Percentiles rank a stretch among this genome's conserved stretches.
phyloP scores from a whole-genome alignment of 495 filamentous ascomycete species.

The Polyplosphaeria fusca region DNA sequence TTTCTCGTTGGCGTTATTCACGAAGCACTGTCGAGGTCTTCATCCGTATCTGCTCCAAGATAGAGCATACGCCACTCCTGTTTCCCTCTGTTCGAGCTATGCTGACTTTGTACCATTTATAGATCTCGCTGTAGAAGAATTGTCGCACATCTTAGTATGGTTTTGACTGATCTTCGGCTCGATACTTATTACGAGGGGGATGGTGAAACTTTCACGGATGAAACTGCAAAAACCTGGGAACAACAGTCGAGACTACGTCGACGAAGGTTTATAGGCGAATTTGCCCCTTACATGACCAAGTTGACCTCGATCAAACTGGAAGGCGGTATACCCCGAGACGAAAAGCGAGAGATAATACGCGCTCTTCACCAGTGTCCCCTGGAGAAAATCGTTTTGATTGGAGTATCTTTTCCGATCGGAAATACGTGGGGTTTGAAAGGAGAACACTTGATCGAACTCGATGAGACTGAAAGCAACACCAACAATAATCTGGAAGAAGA shows the following conservation, averaged over 20 bases:
- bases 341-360: conserved; percentile 39
- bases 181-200: conserved; percentile 28
- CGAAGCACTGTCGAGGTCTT: too few species aligned
- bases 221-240: neutral
- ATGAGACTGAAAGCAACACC: neutral
- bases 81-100: too few species aligned
- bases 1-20: too few species aligned
- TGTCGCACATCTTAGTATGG: conserved; percentile 31
- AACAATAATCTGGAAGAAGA: conserved; percentile 29
- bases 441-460: conserved; percentile 18
- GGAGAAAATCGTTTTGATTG: conserved; percentile 38
- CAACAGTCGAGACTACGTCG: conserved; percentile 23
- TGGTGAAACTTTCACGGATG: conserved; percentile 35
- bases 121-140: conserved; percentile 30
- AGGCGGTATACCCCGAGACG: conserved; percentile 41
- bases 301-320: conserved; percentile 39
- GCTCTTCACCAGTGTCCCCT: conserved; percentile 36
- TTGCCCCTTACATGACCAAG: conserved; percentile 37
- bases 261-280: conserved; percentile 37
- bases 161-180: conserved; percentile 36
- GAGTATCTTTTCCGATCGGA: conserved; percentile 34
- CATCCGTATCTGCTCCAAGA: too few species aligned
- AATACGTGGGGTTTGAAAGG: conserved; percentile 38
- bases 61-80: too few species aligned
- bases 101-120: too few species aligned